phyloP scores from a whole-genome alignment of 129 eudicot genomes.

The Ambrosia artemisiifolia region DNA sequence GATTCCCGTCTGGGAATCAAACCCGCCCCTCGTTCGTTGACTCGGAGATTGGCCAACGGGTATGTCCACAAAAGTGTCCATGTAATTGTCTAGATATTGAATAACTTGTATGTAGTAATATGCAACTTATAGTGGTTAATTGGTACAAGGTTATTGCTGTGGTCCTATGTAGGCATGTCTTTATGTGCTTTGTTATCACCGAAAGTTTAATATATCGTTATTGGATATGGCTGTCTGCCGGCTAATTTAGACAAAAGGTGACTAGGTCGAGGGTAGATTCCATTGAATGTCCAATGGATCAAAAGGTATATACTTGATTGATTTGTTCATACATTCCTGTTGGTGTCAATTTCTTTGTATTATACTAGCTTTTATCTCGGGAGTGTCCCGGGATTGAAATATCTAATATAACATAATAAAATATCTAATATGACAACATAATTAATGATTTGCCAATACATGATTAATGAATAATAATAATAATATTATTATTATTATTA shows the following conservation, averaged over 20 bases:
- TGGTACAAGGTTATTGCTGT: not conserved
- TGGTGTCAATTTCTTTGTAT: not conserved
- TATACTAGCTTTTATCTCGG: no score
- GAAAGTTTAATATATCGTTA: conserved; percentile 13
- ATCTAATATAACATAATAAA: no score
- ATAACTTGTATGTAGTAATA: not conserved
- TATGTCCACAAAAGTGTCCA: conserved; percentile 27
- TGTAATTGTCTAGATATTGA: not conserved
- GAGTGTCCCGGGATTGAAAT: no score
- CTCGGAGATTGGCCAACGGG: not conserved
- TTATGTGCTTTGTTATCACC: conserved; percentile 31
- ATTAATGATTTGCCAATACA: no score
- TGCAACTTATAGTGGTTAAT: conserved; percentile 14
- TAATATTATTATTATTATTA: no score
- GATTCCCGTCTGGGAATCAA: conserved; percentile 52
- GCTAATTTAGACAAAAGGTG: conserved; percentile 12
- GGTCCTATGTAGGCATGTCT: not conserved
- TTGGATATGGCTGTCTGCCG: conserved; percentile 15
- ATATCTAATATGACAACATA: no score
- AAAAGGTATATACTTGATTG: conserved; percentile 16
- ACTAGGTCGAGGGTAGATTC: conserved; percentile 14
- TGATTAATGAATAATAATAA: no score
- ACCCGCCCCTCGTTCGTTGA: conserved; percentile 39
- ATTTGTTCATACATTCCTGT: not conserved
- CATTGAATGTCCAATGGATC: conserved; percentile 2